Evolutionary conservation across 306 rosid species (phyloP).

Genomic region (Chamaecrista fasciculata): DNA sequence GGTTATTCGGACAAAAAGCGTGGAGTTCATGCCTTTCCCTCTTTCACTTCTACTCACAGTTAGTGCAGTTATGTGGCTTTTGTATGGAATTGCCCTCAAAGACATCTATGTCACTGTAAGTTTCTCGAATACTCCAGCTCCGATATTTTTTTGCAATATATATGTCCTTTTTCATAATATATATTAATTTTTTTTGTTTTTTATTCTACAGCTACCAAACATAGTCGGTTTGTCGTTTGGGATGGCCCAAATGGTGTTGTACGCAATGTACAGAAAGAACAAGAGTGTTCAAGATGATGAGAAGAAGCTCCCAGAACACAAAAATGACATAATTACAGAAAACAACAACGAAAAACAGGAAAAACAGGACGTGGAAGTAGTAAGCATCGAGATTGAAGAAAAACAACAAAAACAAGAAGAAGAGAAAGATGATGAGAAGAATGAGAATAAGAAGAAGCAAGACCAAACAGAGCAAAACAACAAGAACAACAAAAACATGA

Average conservation of each 20-base stretch:
- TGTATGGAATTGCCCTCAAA: slow-evolving; percentile 59
- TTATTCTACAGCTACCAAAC: slow-evolving; percentile 92
- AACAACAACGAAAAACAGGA: slow-evolving; percentile 19
- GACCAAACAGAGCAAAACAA: not conserved
- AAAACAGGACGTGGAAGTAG: not conserved
- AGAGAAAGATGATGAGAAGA: not conserved
- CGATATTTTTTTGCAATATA: no score
- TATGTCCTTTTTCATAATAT: not conserved
- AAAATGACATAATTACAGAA: slow-evolving; percentile 35
- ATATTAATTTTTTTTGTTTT: not conserved
- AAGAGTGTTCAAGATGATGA: slow-evolving; percentile 33
- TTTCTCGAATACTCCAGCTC: slow-evolving; percentile 8
- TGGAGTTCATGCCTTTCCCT: slow-evolving; percentile 86
- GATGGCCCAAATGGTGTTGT: slow-evolving; percentile 61
- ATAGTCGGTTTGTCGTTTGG: slow-evolving; percentile 73
- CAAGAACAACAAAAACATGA: not conserved
- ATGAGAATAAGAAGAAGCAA: not conserved
- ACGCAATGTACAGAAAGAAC: slow-evolving; percentile 55
- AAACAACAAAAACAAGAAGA: slow-evolving; percentile 6
- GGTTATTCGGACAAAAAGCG: slow-evolving; percentile 88
- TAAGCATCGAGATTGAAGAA: slow-evolving; percentile 9
- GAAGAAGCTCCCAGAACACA: slow-evolving; percentile 72
- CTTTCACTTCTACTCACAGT: slow-evolving; percentile 78
- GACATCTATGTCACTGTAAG: slow-evolving; percentile 84
- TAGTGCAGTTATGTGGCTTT: slow-evolving; percentile 79